Base-by-base conservation (phyloP, 2,329 filamentous ascomycete species). In the Aspergillus pseudonomiae region DNA sequence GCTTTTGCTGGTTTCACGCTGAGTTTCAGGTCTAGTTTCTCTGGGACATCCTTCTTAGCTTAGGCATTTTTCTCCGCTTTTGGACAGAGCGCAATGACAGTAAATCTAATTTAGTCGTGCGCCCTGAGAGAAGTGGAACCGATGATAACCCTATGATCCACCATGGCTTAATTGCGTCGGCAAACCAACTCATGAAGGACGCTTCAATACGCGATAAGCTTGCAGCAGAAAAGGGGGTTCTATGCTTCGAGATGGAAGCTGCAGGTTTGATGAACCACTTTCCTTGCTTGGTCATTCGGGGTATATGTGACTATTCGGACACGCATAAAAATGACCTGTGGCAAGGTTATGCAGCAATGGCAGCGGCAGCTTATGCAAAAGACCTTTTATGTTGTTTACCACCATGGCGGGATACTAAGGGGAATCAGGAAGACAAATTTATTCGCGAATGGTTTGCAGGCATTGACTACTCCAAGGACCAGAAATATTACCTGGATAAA, bases 251-350 rank as follows among this genome's bases (percentile, higher is more conserved):
- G 50, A 70, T 68, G 68, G 68, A 55, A 65, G 46, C 46, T 24
- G 46, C 46, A 3, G n/a, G 46, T 14, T 16, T 50, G 6, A 50
- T 24, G 46, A 50, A 72, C 56, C 32, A 60, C 6, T 69, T 70
- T n/a, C 66, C 69, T 9, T 70, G 68, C 28, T 53, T 73, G 2
- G 69, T 73, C 2, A 66, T 73, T 50, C 67, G 71, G 11, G 71
- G 71, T 4, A 70, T 73, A 21, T 71, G 73, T 62, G 67, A 74
- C 54, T 70, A 73, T 39, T 36, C 60, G 4, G 66, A 68, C 26
- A 63, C 66, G 2, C 64, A 63, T 52, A 66, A 65, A 30, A 66
- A 62, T 16, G 57, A 62, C 3, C 39, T 11, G 43, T 46, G 43
- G 43, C 43, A 46, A 24, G 43, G 43, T 4, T 46, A 46, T 46